Evolutionary conservation across 768 basidiomycete species (phyloP).

Genomic region (Kwoniella shandongensis): DNA sequence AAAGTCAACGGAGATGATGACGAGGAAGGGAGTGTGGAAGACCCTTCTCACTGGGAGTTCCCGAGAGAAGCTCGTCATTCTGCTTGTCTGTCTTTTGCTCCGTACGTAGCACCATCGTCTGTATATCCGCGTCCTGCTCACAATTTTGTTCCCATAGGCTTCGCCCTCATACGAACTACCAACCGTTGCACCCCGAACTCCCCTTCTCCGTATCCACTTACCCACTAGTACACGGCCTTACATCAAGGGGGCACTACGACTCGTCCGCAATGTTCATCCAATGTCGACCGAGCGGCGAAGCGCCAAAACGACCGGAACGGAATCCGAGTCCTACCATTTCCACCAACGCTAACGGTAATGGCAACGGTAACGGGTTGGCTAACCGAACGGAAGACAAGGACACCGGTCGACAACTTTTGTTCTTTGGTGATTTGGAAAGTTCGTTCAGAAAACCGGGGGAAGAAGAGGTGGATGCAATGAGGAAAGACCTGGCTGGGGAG

Average conservation of each 20-base stretch:
- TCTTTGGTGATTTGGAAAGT: slow-evolving; percentile 93
- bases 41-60: neutral
- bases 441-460: slow-evolving; percentile 15
- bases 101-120: neutral
- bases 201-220: slow-evolving; percentile 60
- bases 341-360: too few relatives aligned
- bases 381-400: neutral
- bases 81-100: neutral
- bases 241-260: slow-evolving; percentile 62
- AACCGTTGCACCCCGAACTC: slow-evolving; percentile 56
- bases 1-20: neutral
- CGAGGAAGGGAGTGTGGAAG: slow-evolving; percentile 5
- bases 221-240: slow-evolving; percentile 70
- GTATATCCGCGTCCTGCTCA: too few relatives aligned
- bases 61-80: slow-evolving; percentile 4
- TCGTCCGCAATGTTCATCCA: slow-evolving; percentile 84
- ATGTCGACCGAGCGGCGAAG: slow-evolving; percentile 56
- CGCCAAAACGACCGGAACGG: too few relatives aligned
- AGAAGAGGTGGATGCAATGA: slow-evolving; percentile 12
- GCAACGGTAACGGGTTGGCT: too few relatives aligned
- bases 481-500: slow-evolving; percentile 25
- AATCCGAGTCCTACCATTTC: too few relatives aligned
- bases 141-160: slow-evolving; percentile 10
- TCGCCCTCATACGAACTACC: slow-evolving; percentile 8
- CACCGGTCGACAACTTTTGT: slow-evolving; percentile 67